Conservation (phyloP, 2,329 filamentous ascomycete species). For the Zymoseptoria tritici region DNA sequence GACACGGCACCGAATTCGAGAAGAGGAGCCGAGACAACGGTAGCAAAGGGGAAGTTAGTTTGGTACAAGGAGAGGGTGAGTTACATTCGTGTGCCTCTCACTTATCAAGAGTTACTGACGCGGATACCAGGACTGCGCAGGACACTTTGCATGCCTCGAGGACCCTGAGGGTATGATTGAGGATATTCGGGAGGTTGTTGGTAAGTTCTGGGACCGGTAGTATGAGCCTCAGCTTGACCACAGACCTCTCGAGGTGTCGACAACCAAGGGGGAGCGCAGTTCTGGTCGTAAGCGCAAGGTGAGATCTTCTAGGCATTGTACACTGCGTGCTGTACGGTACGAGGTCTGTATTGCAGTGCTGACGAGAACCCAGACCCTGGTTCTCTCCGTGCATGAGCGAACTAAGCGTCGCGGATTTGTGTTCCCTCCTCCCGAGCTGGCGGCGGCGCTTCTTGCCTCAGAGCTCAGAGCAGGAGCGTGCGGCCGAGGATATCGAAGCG, state of each 20-base stretch:
- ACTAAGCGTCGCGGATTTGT: too few species aligned
- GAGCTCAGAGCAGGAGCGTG: too few species aligned
- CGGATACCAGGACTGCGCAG: slow-evolving; percentile 14
- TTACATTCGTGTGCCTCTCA: too few species aligned
- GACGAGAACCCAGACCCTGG: too few species aligned
- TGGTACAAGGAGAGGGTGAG: slow-evolving; percentile 29
- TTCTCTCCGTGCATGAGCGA: too few species aligned
- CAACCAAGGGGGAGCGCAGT: background rate
- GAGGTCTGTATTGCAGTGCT: too few species aligned
- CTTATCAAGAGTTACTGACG: too few species aligned
- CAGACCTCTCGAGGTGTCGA: background rate
- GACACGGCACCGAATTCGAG: slow-evolving; percentile 33
- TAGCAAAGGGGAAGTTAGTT: slow-evolving; percentile 28
- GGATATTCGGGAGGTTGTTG: slow-evolving; percentile 23
- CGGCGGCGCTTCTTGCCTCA: too few species aligned
- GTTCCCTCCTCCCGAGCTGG: too few species aligned
- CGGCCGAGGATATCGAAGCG: too few species aligned
- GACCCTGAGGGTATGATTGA: slow-evolving; percentile 23
- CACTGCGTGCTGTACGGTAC: too few species aligned
- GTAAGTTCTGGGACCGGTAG: slow-evolving; percentile 8
- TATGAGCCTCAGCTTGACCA: background rate
- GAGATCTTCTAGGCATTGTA: background rate
- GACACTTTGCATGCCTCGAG: slow-evolving; percentile 26
- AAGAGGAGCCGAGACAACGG: slow-evolving; percentile 28
- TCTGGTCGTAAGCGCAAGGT: background rate